These are phyloP conservation scores for Lactarius trivialis DNA, from an alignment of 768 basidiomycete species.

Conservation along the genomic window DNA sequence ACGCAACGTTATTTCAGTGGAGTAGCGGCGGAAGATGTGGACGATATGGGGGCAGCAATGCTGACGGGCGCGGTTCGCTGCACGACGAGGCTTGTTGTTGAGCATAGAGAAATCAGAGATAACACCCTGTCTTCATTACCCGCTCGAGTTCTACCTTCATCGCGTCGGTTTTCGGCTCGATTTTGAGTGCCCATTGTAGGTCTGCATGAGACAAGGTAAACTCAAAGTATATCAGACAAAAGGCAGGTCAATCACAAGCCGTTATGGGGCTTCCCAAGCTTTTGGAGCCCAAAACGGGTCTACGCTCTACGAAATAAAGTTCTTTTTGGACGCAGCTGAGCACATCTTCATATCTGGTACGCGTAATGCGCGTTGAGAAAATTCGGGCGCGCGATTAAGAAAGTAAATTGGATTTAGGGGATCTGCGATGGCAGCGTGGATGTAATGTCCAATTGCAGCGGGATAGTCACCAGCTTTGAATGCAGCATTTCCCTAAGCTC, in stretches of 20 bases:
- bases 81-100: not conserved
- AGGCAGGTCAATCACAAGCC: conserved; percentile 38
- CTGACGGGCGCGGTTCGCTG: conserved; percentile 29
- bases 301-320: conserved; percentile 78
- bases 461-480: conserved; percentile 80
- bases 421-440: conserved; percentile 70
- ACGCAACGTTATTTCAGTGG: conserved; percentile 45
- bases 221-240: conserved; percentile 2
- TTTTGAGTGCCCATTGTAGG: conserved; percentile 45
- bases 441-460: conserved; percentile 80
- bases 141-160: conserved; percentile 58
- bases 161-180: conserved; percentile 60
- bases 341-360: conserved; percentile 26
- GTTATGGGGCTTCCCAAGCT: conserved; percentile 49
- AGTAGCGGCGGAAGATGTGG: not conserved
- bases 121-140: conserved; percentile 33
- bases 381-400: conserved; percentile 61
- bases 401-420: conserved; percentile 66
- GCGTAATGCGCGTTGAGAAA: not conserved
- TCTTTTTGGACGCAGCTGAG: conserved; percentile 47
- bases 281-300: conserved; percentile 52
- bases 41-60: conserved; percentile 17
- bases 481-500: conserved; percentile 71
- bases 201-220: conserved; percentile 38
- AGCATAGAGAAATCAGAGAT: not conserved